Evolutionary conservation across 306 rosid species (phyloP).

Genomic region (Ochetophila trinervis): DNA sequence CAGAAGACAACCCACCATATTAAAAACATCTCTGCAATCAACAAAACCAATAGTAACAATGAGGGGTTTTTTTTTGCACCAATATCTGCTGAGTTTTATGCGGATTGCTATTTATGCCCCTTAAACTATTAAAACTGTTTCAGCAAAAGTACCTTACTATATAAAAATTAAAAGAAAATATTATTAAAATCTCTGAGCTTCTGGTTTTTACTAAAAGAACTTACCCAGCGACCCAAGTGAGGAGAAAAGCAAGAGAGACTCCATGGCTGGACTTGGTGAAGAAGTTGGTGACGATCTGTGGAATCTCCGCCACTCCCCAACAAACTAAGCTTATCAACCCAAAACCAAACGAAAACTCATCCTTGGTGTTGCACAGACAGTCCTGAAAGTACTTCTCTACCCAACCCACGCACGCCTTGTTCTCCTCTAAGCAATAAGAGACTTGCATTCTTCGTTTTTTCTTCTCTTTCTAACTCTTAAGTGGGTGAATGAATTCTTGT

Average conservation of each 20-base stretch:
- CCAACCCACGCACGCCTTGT: constrained; percentile 66
- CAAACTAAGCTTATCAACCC: constrained; percentile 63
- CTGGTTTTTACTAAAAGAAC: no score
- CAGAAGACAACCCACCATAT: constrained; percentile 76
- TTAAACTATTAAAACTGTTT: no score
- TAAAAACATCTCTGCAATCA: constrained; percentile 63
- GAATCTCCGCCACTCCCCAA: constrained; percentile 93
- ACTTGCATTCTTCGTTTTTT: constrained; percentile 37
- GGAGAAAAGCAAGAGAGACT: constrained; percentile 78
- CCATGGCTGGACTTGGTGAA: constrained; percentile 82
- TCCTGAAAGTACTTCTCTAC: constrained; percentile 65
- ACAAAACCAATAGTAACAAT: background rate
- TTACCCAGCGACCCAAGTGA: constrained; percentile 96
- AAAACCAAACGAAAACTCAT: constrained; percentile 63
- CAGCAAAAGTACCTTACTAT: no score
- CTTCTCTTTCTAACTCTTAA: background rate
- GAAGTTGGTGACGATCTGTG: constrained; percentile 87
- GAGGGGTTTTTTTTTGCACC: no score
- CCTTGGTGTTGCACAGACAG: constrained; percentile 71
- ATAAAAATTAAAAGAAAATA: no score
- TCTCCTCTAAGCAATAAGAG: constrained; percentile 62
- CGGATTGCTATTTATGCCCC: no score
- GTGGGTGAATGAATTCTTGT: background rate
- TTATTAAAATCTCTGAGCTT: no score
- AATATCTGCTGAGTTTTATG: no score